Conservation (phyloP, 192 early-diverging fungal genomes). For the Cladochytrium replicatum region DNA sequence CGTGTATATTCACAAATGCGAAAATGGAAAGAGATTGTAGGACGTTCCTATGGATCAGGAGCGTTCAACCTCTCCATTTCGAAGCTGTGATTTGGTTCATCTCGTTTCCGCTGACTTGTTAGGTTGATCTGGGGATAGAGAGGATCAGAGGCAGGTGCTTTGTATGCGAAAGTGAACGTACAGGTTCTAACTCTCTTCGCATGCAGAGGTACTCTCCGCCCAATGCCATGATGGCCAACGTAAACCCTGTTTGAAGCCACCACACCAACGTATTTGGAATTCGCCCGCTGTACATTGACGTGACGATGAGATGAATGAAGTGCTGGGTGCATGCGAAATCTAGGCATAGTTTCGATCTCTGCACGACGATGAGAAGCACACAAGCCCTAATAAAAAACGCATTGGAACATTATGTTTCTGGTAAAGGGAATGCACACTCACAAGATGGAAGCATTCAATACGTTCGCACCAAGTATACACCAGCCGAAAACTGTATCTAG, state of each 20-base stretch:
- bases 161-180: too few relatives aligned
- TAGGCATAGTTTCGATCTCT: conserved; percentile 62
- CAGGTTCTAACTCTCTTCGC: conserved; percentile 71
- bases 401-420: too few relatives aligned
- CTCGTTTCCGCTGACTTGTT: too few relatives aligned
- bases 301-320: conserved; percentile 52
- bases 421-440: conserved; percentile 21
- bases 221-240: conserved; percentile 50
- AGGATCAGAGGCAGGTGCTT: too few relatives aligned
- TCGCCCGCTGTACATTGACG: conserved; percentile 41
- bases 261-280: conserved; percentile 55
- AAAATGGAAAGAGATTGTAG: too few relatives aligned
- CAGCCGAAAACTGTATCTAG: conserved; percentile 58
- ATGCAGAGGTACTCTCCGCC: conserved; percentile 76
- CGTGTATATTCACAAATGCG: too few relatives aligned
- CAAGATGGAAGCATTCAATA: conserved; percentile 54
- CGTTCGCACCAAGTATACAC: conserved; percentile 51
- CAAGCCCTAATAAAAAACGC: conserved; percentile 3
- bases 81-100: not conserved
- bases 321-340: conserved; percentile 71
- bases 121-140: too few relatives aligned
- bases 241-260: conserved; percentile 51
- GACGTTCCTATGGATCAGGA: too few relatives aligned
- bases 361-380: conserved; percentile 39
- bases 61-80: too few relatives aligned